Conservation (phyloP, 2,329 filamentous ascomycete genomes). For the Fusarium newnesense region DNA sequence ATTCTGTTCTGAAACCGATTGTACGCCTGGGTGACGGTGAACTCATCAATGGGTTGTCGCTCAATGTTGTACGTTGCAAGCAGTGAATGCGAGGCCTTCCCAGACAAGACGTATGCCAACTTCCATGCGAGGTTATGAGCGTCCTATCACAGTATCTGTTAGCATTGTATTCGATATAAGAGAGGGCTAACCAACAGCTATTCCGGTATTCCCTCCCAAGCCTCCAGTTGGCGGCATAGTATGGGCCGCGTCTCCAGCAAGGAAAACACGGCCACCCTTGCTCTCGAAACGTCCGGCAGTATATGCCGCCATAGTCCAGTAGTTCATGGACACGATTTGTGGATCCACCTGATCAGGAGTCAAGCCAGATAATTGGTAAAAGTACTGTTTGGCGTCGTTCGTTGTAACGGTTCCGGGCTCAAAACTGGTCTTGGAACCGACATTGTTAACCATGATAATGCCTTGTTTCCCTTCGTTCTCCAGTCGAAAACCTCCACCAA, state of each 20-base stretch:
- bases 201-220: not conserved
- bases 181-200: not conserved
- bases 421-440: not conserved
- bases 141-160: not conserved
- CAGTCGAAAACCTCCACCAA: not conserved
- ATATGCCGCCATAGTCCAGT: not conserved
- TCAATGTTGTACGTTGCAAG: not conserved
- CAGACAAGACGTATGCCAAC: not conserved
- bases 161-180: not conserved
- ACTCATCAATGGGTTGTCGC: not conserved
- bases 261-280: not conserved
- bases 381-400: not conserved
- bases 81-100: not conserved
- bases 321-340: not conserved
- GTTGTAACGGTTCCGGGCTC: not conserved
- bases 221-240: not conserved
- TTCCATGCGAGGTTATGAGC: not conserved
- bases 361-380: not conserved
- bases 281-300: not conserved
- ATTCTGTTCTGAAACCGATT: not conserved
- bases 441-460: not conserved
- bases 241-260: not conserved
- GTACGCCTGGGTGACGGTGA: not conserved
- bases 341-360: not conserved
- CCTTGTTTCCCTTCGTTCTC: not conserved